Conservation (phyloP, 352 stramenopile species). For the Aphanomyces cochlioides region DNA sequence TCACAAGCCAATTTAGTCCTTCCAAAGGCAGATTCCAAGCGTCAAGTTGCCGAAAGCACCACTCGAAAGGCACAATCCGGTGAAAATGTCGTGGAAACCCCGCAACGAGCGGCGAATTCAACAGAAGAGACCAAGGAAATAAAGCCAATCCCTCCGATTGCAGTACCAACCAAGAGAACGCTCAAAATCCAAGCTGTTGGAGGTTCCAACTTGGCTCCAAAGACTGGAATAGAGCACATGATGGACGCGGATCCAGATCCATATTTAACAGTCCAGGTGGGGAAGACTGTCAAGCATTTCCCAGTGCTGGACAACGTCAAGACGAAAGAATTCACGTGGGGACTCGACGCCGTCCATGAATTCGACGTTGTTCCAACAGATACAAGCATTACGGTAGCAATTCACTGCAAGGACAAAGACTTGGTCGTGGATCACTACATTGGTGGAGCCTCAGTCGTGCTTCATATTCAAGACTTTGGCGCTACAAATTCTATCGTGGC, state of each 20-base stretch:
- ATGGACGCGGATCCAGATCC: conserved; percentile 47
- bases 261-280: conserved; percentile 44
- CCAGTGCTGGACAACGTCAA: conserved; percentile 43
- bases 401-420: conserved; percentile 53
- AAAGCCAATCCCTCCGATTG: too few species aligned
- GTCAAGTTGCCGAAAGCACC: too few species aligned
- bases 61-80: too few species aligned
- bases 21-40: too few species aligned
- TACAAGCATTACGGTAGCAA: conserved; percentile 29
- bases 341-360: conserved; percentile 37
- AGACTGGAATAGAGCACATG: conserved; percentile 22
- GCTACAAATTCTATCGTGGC: background rate
- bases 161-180: background rate
- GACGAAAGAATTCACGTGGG: conserved; percentile 46
- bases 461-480: conserved; percentile 10
- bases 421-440: conserved; percentile 50
- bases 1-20: too few species aligned
- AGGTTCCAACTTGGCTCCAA: conserved; percentile 22
- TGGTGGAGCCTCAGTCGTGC: conserved; percentile 39
- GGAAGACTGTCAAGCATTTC: conserved; percentile 35
- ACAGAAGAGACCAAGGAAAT: too few species aligned
- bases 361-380: conserved; percentile 35
- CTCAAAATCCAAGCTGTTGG: conserved; percentile 20
- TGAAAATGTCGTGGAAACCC: too few species aligned
- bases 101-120: too few species aligned